Evolutionary conservation across 345 rosid genomes (phyloP).

Genomic region (Populus deltoides): DNA sequence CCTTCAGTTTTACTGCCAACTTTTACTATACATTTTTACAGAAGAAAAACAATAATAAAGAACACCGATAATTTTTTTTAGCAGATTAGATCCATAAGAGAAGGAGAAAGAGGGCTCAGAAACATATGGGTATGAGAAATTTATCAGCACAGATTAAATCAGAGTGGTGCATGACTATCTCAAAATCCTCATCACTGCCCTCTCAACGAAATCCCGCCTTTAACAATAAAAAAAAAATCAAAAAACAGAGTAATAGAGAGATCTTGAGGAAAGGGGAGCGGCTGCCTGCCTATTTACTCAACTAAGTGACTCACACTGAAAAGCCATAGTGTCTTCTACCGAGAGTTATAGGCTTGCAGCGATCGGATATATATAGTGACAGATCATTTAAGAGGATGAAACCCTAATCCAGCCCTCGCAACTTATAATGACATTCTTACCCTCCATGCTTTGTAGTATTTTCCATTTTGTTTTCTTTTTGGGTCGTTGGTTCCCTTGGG

Average conservation of each 20-base stretch:
- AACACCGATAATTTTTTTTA: background rate
- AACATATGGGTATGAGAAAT: constrained; percentile 40
- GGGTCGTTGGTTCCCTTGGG: background rate
- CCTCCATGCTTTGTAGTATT: background rate
- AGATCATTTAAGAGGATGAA: background rate
- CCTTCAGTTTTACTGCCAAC: background rate
- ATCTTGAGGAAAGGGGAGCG: too few species aligned
- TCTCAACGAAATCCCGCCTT: background rate
- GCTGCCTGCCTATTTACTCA: background rate
- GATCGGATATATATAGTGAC: background rate
- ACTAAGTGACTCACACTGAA: too few species aligned
- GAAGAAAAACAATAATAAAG: background rate
- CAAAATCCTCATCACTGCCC: constrained; percentile 45
- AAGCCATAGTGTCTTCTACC: too few species aligned
- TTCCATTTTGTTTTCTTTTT: too few species aligned
- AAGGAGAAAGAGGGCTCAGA: constrained; percentile 39
- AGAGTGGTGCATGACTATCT: constrained; percentile 71
- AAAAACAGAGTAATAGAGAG: too few species aligned
- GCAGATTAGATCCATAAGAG: background rate
- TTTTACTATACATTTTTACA: too few species aligned
- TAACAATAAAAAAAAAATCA: too few species aligned
- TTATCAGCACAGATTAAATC: constrained; percentile 48
- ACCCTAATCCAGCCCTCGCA: background rate
- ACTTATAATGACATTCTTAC: background rate
- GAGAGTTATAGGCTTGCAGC: too few species aligned